Evolutionary conservation across 768 basidiomycete species (phyloP), one percentile per base, ranked within the genome.

Genomic region (Termitomyces sp.): DNA sequence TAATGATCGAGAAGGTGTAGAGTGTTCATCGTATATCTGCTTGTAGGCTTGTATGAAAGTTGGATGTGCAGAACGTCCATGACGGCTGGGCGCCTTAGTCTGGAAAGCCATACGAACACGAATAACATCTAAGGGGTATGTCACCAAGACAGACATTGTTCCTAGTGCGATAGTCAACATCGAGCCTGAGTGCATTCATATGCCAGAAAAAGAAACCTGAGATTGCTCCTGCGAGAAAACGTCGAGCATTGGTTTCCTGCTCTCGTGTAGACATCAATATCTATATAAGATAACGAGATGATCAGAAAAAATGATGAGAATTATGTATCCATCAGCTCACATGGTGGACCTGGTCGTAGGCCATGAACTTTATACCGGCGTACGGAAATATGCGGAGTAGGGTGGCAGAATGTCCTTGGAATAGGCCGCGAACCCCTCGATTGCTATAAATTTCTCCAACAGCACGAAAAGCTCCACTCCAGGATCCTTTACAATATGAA

Each of bases 331-430:
- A 1, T 31, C 10, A 26, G 23, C 78, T 66, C 62, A 95, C 92
- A 60, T 82, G 67, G 71, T 91, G 89, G 55, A 90, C 75, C 68
- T 91, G 84, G 70, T 98, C 96, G 68, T 98, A 99, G 4, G 90
- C 84, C 87, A 98, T 94, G 67, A 94, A 99, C 71, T 95, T 97
- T 71, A 98, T 90, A 58, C 87, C 92, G 30, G 97, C 97, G 66
- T 98, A 98, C 8, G 97, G 97, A 69, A 97, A 96, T 64, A 98
- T 88, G 56, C 97, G 86, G 47, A 97, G 72, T 50, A 99, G 79
- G 3, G 97, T 99, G 35, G 93, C 91, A 14, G 94, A 94, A 70
- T 99, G 97, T 7, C 97, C 97, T 77, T 97, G 95, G 58, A 96
- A 85, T 40, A 98, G 77, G 0, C 94, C 95, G 52, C 87, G 78